Base-by-base conservation (phyloP, 75 land plant genomes). In the Cupressus sempervirens region DNA sequence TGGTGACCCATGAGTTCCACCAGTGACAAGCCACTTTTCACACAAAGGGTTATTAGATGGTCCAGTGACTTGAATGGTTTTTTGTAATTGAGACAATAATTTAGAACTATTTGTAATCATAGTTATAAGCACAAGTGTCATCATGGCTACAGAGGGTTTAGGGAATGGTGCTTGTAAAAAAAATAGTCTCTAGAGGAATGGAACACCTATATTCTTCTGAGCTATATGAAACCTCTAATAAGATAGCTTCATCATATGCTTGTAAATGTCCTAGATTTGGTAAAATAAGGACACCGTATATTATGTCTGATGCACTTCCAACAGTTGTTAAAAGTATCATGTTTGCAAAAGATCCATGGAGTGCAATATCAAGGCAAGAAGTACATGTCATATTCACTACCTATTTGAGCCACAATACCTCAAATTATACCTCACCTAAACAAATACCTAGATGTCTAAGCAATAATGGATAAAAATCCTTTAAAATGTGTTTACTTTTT, bases 331-430 rank as follows among this genome's bases (percentile, higher is more conserved):
- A 82, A 45, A 93, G 36, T 80, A 87, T 90, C 92, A 95, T 92
- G 85, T 98, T 97, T 50, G 95, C 99, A 92, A 96, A 95, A 73
- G 94, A 94, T 81, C 99, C 99, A 87, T 92, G 83, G 68, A 98
- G 91, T 46, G 86, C 82, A 85, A 98, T 90, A 80, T 94, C 94
- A 35, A 92, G 82, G 36, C 92, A 92, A 15, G 72, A 84, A 84
- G 86, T 48, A 34, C 91, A 90, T 79, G 85, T 91, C 84, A 93
- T 56, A 40, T 70, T 85, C 41, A 84, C 89, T 86, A 91, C 26
- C 90, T 86, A 92, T 83, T 96, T 90, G 67, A 94, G 88, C 65
- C 67, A 80, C 62, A 92, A 82, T 52, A 93, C 90, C 92, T 93
- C n/a, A n/a, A n/a, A n/a, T n/a, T n/a, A n/a, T n/a, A n/a, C n/a